These are phyloP conservation scores for Agmasoma carcini DNA, from an alignment of 371 early-diverging fungal species.

Conservation along the genomic window DNA sequence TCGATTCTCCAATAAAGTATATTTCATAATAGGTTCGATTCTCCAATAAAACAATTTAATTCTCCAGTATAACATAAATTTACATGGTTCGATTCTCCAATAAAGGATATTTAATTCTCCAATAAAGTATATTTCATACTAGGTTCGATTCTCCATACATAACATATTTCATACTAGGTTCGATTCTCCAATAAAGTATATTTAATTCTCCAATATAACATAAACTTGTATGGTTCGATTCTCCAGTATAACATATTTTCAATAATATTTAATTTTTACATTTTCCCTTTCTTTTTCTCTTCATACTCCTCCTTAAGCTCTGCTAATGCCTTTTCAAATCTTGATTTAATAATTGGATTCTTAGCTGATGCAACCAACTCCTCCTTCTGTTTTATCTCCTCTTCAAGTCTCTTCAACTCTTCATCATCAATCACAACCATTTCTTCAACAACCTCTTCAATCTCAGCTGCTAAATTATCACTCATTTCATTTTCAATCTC, in stretches of 20 bases:
- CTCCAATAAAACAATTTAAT: too few relatives aligned
- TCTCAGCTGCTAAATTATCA: neutral
- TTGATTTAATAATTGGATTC: conserved; percentile 51
- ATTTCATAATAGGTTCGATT: too few relatives aligned
- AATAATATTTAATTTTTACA: conserved; percentile 4
- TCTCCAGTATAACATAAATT: too few relatives aligned
- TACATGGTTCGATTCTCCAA: too few relatives aligned
- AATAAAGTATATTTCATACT: too few relatives aligned
- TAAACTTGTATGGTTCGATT: too few relatives aligned
- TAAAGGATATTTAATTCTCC: too few relatives aligned
- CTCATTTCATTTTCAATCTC: conserved; percentile 51
- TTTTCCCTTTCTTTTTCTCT: conserved; percentile 19
- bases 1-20: too few relatives aligned
- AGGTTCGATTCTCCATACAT: too few relatives aligned
- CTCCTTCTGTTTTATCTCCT: conserved; percentile 27
- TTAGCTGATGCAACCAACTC: conserved; percentile 36
- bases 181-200: too few relatives aligned
- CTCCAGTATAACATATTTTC: neutral
- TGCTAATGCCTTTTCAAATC: conserved; percentile 36
- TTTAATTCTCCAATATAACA: too few relatives aligned
- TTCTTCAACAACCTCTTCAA: neutral
- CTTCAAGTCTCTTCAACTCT: conserved; percentile 17
- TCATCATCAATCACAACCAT: neutral
- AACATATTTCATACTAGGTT: too few relatives aligned
- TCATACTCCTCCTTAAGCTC: conserved; percentile 34